Evolutionary conservation across 2,329 filamentous ascomycete species (phyloP).

Genomic region (Emericellopsis cladophorae): DNA sequence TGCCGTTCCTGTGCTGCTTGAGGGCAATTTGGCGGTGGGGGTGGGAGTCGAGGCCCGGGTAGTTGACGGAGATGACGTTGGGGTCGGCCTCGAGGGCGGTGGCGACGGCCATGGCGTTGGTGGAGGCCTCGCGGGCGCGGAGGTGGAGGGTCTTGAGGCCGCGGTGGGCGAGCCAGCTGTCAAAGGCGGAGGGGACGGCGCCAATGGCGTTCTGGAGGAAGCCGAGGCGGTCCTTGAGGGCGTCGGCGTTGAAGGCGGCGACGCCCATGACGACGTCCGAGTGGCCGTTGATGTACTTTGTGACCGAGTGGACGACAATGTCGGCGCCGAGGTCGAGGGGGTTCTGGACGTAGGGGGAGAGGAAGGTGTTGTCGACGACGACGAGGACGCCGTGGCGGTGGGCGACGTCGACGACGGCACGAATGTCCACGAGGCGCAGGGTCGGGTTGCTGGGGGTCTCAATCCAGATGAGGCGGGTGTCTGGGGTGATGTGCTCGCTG

Average conservation of each 20-base stretch:
- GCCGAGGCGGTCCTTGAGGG: slow-evolving; percentile 61
- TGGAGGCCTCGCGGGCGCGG: slow-evolving; percentile 71
- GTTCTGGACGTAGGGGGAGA: slow-evolving; percentile 94
- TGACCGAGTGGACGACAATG: slow-evolving; percentile 92
- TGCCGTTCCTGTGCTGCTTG: slow-evolving; percentile 85
- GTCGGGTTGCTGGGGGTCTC: slow-evolving; percentile 90
- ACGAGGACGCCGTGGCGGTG: slow-evolving; percentile 84
- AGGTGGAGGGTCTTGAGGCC: slow-evolving; percentile 95
- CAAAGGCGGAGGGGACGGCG: slow-evolving; percentile 86
- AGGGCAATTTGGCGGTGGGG: slow-evolving; percentile 72
- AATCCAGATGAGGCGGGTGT: slow-evolving; percentile 96
- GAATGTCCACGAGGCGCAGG: slow-evolving; percentile 82
- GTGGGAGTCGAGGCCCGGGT: slow-evolving; percentile 82
- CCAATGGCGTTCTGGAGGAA: slow-evolving; percentile 98
- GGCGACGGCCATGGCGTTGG: slow-evolving; percentile 71
- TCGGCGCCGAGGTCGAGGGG: slow-evolving; percentile 91
- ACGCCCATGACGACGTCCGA: slow-evolving; percentile 95
- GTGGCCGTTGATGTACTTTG: slow-evolving; percentile 99
- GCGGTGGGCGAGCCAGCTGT: slow-evolving; percentile 95
- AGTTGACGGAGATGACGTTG: slow-evolving; percentile 83
- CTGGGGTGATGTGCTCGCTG: slow-evolving; percentile 66
- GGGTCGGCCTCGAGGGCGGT: slow-evolving; percentile 65
- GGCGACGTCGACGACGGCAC: slow-evolving; percentile 68
- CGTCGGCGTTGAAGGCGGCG: slow-evolving; percentile 83
- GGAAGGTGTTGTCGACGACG: slow-evolving; percentile 98